Conservation (phyloP, 768 basidiomycete genomes). For the Mycena vulgaris region DNA sequence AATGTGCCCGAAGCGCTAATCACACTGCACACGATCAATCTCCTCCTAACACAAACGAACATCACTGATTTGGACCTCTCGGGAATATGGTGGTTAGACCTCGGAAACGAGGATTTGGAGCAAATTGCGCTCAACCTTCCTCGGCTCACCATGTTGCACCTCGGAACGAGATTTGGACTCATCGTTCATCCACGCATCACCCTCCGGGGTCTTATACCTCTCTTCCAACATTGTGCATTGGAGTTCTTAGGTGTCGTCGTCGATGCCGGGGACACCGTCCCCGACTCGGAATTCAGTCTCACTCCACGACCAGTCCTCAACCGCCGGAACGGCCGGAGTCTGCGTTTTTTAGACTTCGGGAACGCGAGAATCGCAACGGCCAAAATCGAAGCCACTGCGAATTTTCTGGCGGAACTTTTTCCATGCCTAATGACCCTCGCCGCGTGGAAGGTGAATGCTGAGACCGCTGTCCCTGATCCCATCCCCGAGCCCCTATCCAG, state of each 20-base stretch:
- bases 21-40: not conserved
- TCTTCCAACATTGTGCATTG: not conserved
- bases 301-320: not conserved
- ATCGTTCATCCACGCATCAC: too few relatives aligned
- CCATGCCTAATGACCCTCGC: not conserved
- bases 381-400: not conserved
- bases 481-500: not conserved
- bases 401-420: conserved; percentile 2
- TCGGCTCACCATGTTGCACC: too few relatives aligned
- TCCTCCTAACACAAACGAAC: not conserved
- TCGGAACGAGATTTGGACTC: not conserved
- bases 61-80: not conserved
- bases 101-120: not conserved
- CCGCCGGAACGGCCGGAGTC: too few relatives aligned
- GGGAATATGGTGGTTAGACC: not conserved
- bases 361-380: not conserved
- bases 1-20: too few relatives aligned
- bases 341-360: not conserved
- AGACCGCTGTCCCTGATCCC: not conserved
- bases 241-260: not conserved
- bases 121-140: too few relatives aligned
- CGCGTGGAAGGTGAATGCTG: not conserved
- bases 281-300: not conserved
- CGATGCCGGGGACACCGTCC: not conserved
- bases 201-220: not conserved